Evolutionary conservation across 2,329 filamentous ascomycete genomes (phyloP).

Genomic region (Arachnomyces sp.): DNA sequence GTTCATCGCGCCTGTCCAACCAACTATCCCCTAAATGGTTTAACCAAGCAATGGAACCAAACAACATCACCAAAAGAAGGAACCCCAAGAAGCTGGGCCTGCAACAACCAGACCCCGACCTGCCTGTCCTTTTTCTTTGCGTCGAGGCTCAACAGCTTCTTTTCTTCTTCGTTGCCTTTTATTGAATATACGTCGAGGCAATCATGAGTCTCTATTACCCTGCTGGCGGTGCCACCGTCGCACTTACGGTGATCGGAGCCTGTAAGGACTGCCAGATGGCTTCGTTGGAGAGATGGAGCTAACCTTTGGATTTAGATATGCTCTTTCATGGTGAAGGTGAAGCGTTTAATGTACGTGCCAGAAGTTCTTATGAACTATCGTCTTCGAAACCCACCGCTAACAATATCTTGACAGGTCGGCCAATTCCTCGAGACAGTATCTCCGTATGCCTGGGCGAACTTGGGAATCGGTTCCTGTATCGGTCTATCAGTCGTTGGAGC

Average conservation of each 20-base stretch:
- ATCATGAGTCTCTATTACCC: slow-evolving; percentile 67
- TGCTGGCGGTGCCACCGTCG: slow-evolving; percentile 57
- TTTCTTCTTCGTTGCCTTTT: too few species aligned
- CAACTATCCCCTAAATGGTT: too few species aligned
- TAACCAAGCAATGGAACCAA: too few species aligned
- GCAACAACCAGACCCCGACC: slow-evolving; percentile 1
- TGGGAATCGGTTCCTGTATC: slow-evolving; percentile 90
- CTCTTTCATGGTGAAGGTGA: slow-evolving; percentile 96
- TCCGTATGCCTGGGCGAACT: slow-evolving; percentile 83
- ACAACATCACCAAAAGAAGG: too few species aligned
- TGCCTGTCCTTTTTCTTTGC: too few species aligned
- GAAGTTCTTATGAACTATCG: not conserved
- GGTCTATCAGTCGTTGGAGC: slow-evolving; percentile 93
- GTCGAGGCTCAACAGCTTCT: slow-evolving; percentile 8
- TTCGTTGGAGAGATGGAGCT: slow-evolving; percentile 11
- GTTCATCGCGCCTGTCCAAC: too few species aligned
- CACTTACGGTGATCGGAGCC: slow-evolving; percentile 64
- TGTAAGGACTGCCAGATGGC: slow-evolving; percentile 50
- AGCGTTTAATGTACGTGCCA: slow-evolving; percentile 70
- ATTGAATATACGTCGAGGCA: slow-evolving; percentile 10
- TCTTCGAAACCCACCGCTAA: slow-evolving; percentile 17
- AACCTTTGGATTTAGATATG: slow-evolving; percentile 62
- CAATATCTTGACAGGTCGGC: slow-evolving; percentile 56
- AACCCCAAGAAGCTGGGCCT: too few species aligned
- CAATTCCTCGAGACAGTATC: slow-evolving; percentile 90